Evolutionary conservation across 148 eudicot genomes (phyloP).

Genomic region (Camellia sinensis): DNA sequence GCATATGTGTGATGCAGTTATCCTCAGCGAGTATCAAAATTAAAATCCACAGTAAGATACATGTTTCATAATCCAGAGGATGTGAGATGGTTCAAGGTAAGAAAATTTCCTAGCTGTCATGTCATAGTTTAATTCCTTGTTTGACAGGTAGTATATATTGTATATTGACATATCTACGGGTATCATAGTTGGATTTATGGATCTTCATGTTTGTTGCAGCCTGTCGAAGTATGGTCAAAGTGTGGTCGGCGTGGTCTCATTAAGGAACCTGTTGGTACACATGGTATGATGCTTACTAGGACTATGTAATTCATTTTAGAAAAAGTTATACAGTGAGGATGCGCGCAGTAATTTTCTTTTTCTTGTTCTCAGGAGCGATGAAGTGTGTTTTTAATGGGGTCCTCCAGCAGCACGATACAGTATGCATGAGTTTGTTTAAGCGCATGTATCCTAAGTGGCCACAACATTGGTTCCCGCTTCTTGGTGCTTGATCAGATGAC

Average conservation of each 20-base stretch:
- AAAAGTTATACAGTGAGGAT: not conserved
- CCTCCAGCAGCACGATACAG: conserved; percentile 83
- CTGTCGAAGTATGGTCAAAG: conserved; percentile 85
- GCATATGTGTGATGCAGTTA: conserved; percentile 54
- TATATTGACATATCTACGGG: too few species aligned
- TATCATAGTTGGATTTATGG: conserved; percentile 4
- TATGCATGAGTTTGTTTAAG: conserved; percentile 91
- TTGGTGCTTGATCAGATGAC: conserved; percentile 28
- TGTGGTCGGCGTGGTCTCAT: conserved; percentile 92
- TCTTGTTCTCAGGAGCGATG: conserved; percentile 68
- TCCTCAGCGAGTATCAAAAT: conserved; percentile 94
- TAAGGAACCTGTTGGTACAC: conserved; percentile 94
- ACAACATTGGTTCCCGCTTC: conserved; percentile 57
- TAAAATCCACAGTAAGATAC: conserved; percentile 77
- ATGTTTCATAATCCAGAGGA: conserved; percentile 98
- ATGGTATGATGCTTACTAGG: conserved; percentile 49
- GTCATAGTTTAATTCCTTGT: not conserved
- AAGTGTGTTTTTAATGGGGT: conserved; percentile 81
- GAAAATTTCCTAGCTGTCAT: conserved; percentile 12
- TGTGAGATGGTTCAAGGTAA: conserved; percentile 97
- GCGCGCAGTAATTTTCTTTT: not conserved
- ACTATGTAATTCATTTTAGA: not conserved
- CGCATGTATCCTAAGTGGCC: conserved; percentile 97
- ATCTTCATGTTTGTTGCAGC: conserved; percentile 47
- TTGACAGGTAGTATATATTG: not conserved